phyloP scores from a whole-genome alignment of 148 eudicot genomes.

The Chenopodium berlandieri region DNA sequence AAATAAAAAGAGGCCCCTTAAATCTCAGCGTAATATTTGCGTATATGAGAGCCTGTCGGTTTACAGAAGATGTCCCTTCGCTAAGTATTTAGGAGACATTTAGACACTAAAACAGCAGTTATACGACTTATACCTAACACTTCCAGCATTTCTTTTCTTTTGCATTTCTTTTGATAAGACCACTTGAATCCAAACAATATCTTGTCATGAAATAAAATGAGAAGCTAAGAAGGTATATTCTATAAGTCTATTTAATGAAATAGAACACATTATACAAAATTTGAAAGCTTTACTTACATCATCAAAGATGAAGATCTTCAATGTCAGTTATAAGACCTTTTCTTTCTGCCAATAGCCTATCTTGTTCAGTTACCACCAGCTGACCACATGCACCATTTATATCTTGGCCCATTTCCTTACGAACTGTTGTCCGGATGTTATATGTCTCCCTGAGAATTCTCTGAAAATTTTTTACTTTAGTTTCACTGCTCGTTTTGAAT shows the following conservation, averaged over 20 bases:
- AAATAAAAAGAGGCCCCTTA: neutral
- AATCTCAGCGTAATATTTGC: neutral
- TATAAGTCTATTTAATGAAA: neutral
- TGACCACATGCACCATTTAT: slow-evolving; percentile 99
- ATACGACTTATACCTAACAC: neutral
- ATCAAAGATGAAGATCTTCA: slow-evolving; percentile 70
- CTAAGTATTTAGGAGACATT: neutral
- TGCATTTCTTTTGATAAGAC: neutral
- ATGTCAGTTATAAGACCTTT: slow-evolving; percentile 58
- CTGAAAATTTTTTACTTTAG: slow-evolving; percentile 66
- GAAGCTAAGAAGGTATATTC: neutral
- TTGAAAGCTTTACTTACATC: neutral
- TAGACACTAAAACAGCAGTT: neutral
- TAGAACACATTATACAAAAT: neutral
- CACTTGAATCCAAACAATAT: neutral
- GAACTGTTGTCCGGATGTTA: slow-evolving; percentile 75
- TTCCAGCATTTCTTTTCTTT: neutral
- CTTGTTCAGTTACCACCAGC: slow-evolving; percentile 60
- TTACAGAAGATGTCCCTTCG: neutral
- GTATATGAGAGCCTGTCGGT: neutral
- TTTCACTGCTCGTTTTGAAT: slow-evolving; percentile 63
- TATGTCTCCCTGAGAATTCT: slow-evolving; percentile 60
- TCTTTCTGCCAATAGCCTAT: slow-evolving; percentile 34
- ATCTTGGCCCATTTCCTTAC: slow-evolving; percentile 98
- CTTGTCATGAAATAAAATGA: neutral